These are phyloP conservation scores for Colletotrichum chlorophyti DNA, from an alignment of 2,329 filamentous ascomycete genomes.

Conservation along the genomic window DNA sequence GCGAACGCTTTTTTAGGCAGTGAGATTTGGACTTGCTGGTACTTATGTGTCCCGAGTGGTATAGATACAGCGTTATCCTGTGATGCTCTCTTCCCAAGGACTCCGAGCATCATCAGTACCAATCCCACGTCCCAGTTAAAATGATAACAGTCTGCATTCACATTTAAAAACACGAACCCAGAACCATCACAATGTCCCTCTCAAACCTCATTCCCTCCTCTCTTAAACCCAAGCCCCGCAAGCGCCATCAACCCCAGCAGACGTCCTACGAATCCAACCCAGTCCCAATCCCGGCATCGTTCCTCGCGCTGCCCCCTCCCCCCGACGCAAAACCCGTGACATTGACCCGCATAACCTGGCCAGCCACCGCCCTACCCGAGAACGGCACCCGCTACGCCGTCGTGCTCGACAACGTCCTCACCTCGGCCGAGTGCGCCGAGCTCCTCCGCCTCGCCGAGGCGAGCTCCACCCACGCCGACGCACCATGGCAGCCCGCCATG, in stretches of 20 bases:
- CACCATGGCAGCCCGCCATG: conserved; percentile 71
- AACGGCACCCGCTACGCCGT: conserved; percentile 62
- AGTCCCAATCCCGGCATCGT: conserved; percentile 47
- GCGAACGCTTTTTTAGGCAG: no score
- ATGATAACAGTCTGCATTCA: background rate
- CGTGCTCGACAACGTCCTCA: conserved; percentile 66
- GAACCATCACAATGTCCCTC: background rate
- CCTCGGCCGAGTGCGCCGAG: conserved; percentile 61
- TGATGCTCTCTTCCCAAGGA: background rate
- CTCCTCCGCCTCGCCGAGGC: conserved; percentile 60
- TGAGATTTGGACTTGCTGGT: no score
- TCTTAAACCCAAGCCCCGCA: conserved; percentile 3
- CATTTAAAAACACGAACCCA: background rate
- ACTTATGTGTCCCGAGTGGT: no score
- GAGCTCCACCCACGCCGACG: conserved; percentile 52
- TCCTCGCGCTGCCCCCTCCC: conserved; percentile 49
- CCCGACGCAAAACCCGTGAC: conserved; percentile 45
- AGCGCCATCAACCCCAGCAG: background rate
- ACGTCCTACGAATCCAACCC: conserved; percentile 39
- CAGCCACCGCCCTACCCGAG: conserved; percentile 52
- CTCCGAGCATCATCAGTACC: background rate
- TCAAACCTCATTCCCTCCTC: background rate
- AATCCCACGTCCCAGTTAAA: background rate
- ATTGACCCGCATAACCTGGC: conserved; percentile 58
- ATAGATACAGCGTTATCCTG: no score